Evolutionary conservation across 176 grass and related monocot species (phyloP), one percentile per base, ranked within the genome.

Genomic region (Lolium rigidum): DNA sequence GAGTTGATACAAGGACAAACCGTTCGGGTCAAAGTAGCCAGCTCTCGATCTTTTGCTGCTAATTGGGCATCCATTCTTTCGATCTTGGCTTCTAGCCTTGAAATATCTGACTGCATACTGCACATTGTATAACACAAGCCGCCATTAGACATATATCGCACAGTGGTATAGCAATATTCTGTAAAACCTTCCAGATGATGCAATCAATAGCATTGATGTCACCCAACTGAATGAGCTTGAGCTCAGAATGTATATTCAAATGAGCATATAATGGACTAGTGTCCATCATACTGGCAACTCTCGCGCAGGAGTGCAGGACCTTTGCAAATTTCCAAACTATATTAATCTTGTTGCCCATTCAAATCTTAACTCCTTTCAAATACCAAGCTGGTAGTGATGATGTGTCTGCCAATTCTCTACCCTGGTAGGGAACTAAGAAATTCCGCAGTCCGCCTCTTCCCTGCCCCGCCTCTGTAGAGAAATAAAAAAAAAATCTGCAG

Each of bases 1-100:
- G 8, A 38, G 37, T 63, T 82, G 35, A 82, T 56, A 65, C 1
- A 77, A n/a, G 41, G 71, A 73, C 84, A 37, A 79, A 96, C 94
- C 10, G 89, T 99, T 87, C 94, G 83, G 46, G 94, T 93, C 82
- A 99, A 88, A 43, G 90, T 96, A 10, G 97, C 97, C 12, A 99
- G 92, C 83, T 99, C 97, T 63, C 97, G 85, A 91, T 99, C 97
- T 91, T 99, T 99, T 18, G 90, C 80, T 74, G 90, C 89, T 88
- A 97, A 90, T 56, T 99, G 97, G 15, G 94, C 97, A 80, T 99
- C 97, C 90, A 96, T 93, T 68, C 97, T 96, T 91, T 99, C 97
- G 48, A 99, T 89, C 80, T 99, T 99, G 57, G 97, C 92, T 92
- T 99, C 97, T 67, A 99, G 75, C 76, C 97, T 91, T 28, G 90